Conservation (phyloP, 192 early-diverging fungal species). For the Diversispora eburnea region DNA sequence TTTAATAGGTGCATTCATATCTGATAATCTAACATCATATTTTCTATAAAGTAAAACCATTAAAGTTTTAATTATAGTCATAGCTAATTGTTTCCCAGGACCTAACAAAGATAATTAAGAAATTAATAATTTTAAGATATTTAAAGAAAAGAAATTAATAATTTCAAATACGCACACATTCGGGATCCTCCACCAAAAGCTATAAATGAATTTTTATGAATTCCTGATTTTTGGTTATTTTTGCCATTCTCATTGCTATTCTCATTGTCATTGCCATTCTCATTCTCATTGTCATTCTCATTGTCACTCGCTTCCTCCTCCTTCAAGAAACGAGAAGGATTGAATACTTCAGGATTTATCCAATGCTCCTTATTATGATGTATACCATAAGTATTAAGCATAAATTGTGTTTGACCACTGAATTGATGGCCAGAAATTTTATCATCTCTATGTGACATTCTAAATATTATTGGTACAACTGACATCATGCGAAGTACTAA, state of each 20-base stretch:
- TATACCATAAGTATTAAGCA: neutral
- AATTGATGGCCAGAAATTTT: neutral
- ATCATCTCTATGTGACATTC: constrained; percentile 3
- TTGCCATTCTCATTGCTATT: neutral
- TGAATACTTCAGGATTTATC: constrained; percentile 16
- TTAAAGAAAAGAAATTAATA: neutral
- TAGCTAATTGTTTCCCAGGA: neutral
- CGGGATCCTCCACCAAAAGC: constrained; percentile 11
- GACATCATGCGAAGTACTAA: constrained; percentile 13
- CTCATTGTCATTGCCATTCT: no score
- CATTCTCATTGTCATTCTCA: no score
- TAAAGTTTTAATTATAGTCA: constrained; percentile 4
- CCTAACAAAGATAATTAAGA: neutral
- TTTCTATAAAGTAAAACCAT: neutral
- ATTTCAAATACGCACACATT: constrained; percentile 3
- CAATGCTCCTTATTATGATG: neutral
- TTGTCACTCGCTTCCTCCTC: neutral
- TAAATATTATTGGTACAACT: constrained; percentile 5
- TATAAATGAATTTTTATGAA: constrained; percentile 14
- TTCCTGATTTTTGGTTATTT: neutral
- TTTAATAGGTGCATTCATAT: constrained; percentile 8
- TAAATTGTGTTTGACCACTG: constrained; percentile 10
- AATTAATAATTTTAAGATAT: neutral
- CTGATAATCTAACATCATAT: neutral
- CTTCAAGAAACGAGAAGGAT: constrained; percentile 11